phyloP scores from a whole-genome alignment of 176 grass and related monocot genomes.

The Tillandsia fasciculata region DNA sequence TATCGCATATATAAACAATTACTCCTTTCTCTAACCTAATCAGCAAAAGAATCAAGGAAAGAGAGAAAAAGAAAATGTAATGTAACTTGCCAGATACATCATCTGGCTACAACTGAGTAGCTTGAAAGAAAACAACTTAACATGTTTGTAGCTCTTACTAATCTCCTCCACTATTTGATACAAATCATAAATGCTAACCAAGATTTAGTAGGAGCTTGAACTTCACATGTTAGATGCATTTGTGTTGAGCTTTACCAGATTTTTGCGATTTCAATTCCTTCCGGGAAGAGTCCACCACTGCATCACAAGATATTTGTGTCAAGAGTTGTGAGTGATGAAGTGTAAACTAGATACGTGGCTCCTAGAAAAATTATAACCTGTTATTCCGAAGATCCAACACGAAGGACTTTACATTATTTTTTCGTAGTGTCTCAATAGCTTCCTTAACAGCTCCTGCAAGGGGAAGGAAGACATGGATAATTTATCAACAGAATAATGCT shows the following conservation, averaged over 20 bases:
- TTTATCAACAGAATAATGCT: background rate
- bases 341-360: background rate
- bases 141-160: background rate
- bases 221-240: background rate
- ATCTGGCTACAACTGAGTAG: background rate
- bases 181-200: background rate
- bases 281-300: constrained; percentile 95
- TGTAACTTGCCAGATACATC: background rate
- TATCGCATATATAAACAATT: constrained; percentile 96
- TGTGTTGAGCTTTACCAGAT: constrained; percentile 53
- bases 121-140: background rate
- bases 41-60: constrained; percentile 10
- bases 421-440: constrained; percentile 75
- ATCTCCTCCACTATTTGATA: background rate
- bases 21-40: constrained; percentile 93
- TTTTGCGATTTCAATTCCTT: constrained; percentile 98
- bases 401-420: constrained; percentile 89
- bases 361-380: constrained; percentile 40
- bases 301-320: constrained; percentile 24
- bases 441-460: constrained; percentile 66
- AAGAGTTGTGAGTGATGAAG: constrained; percentile 14
- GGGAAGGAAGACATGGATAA: background rate
- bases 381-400: constrained; percentile 91
- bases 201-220: background rate
- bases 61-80: background rate